Evolutionary conservation across 352 stramenopile genomes (phyloP).

Genomic region (Globisporangium abappressorium): DNA sequence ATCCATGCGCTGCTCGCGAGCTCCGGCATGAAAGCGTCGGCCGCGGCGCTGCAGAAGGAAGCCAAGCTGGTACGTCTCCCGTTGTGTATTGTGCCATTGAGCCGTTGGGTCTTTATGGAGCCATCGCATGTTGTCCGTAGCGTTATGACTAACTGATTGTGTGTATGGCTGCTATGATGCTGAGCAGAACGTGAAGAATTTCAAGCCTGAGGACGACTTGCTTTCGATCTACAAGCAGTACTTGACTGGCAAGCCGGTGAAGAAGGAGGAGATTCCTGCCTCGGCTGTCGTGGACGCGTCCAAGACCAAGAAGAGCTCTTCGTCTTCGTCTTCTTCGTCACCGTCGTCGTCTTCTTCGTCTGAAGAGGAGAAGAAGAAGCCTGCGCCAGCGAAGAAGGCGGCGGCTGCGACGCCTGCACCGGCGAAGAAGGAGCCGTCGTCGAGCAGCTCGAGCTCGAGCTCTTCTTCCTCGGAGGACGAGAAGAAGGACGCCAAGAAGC

Average conservation of each 20-base stretch:
- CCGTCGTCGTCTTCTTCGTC: slow-evolving; percentile 30
- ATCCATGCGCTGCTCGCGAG: slow-evolving; percentile 63
- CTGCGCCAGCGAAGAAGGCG: slow-evolving; percentile 20
- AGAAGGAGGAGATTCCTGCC: slow-evolving; percentile 57
- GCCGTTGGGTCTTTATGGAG: neutral
- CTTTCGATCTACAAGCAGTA: slow-evolving; percentile 75
- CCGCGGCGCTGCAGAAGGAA: slow-evolving; percentile 64
- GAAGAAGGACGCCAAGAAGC: slow-evolving; percentile 21
- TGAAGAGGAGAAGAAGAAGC: slow-evolving; percentile 33
- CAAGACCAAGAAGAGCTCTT: slow-evolving; percentile 45
- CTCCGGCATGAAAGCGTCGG: slow-evolving; percentile 72
- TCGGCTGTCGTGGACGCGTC: slow-evolving; percentile 50
- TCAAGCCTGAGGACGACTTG: slow-evolving; percentile 63
- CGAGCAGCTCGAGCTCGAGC: slow-evolving; percentile 22
- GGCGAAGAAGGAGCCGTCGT: slow-evolving; percentile 21
- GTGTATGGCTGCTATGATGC: slow-evolving; percentile 3
- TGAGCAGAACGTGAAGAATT: slow-evolving; percentile 42
- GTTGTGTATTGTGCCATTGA: neutral
- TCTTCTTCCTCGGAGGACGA: slow-evolving; percentile 28
- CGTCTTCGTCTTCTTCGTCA: slow-evolving; percentile 29
- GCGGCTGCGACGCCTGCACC: neutral
- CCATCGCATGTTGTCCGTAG: neutral
- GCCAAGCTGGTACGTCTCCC: slow-evolving; percentile 51
- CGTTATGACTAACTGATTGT: slow-evolving; percentile 4
- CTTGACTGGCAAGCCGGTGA: slow-evolving; percentile 39